Evolutionary conservation across 2,329 filamentous ascomycete species (phyloP).

Genomic region (Fusarium verrucosum): DNA sequence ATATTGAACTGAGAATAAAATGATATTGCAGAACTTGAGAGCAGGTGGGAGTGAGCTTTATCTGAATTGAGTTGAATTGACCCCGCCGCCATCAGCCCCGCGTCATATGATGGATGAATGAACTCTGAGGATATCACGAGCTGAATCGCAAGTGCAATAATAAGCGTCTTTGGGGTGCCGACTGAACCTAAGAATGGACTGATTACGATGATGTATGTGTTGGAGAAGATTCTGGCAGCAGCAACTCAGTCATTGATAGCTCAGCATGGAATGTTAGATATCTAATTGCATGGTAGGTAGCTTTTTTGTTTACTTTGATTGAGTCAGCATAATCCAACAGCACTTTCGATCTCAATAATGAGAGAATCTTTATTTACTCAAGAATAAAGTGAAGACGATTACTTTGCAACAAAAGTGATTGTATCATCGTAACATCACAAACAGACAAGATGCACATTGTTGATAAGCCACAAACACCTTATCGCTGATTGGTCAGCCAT

Average conservation of each 20-base stretch:
- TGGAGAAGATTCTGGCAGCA: background rate
- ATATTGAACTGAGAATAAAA: too few species aligned
- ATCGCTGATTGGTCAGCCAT: conserved; percentile 39
- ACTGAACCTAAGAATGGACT: background rate
- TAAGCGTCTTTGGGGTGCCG: background rate
- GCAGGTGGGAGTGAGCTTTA: background rate
- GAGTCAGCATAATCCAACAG: background rate
- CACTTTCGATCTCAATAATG: background rate
- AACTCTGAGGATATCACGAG: conserved; percentile 24
- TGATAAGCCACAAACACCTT: conserved; percentile 28
- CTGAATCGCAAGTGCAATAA: background rate
- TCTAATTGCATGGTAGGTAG: background rate
- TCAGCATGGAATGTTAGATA: background rate
- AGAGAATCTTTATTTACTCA: background rate
- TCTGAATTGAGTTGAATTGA: conserved; percentile 16
- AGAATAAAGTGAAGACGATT: background rate
- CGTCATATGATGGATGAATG: conserved; percentile 41
- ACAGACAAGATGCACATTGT: background rate
- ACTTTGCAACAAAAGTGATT: background rate
- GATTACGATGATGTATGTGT: background rate
- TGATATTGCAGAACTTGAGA: background rate
- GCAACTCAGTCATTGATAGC: too few species aligned
- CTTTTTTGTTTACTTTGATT: too few species aligned
- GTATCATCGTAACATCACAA: background rate
- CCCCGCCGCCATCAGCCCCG: conserved; percentile 41